These are phyloP conservation scores for Heterotrichella gracilis DNA, from an alignment of 352 stramenopile species.

Conservation along the genomic window DNA sequence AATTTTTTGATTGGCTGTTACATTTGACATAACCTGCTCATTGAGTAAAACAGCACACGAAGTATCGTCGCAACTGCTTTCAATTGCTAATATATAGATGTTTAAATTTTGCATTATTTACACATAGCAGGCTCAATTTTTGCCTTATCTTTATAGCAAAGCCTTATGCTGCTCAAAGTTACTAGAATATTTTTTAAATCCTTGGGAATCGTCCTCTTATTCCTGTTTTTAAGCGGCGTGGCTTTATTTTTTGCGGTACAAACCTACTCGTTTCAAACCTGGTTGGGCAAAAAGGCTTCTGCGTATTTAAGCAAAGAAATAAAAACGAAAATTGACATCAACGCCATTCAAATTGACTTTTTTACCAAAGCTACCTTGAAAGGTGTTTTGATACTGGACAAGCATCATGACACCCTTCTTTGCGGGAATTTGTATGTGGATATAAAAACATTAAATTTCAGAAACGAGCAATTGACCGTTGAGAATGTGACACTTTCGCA, in stretches of 20 bases:
- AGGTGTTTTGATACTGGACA: background rate
- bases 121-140: background rate
- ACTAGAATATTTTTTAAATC: background rate
- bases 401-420: background rate
- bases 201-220: background rate
- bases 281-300: background rate
- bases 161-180: background rate
- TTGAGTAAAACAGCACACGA: background rate
- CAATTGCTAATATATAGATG: conserved; percentile 4
- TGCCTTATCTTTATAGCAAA: background rate
- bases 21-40: background rate
- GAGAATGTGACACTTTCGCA: background rate
- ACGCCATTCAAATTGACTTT: background rate
- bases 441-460: background rate
- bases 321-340: background rate
- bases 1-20: background rate
- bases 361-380: background rate
- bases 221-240: background rate
- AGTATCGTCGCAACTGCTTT: conserved; percentile 2
- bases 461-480: background rate
- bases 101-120: conserved; percentile 9
- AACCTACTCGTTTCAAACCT: background rate
- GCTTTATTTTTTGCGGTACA: background rate
- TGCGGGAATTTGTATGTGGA: background rate
- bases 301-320: background rate